Conservation (phyloP, 2,329 filamentous ascomycete genomes). For the Chaetomium sp. region DNA sequence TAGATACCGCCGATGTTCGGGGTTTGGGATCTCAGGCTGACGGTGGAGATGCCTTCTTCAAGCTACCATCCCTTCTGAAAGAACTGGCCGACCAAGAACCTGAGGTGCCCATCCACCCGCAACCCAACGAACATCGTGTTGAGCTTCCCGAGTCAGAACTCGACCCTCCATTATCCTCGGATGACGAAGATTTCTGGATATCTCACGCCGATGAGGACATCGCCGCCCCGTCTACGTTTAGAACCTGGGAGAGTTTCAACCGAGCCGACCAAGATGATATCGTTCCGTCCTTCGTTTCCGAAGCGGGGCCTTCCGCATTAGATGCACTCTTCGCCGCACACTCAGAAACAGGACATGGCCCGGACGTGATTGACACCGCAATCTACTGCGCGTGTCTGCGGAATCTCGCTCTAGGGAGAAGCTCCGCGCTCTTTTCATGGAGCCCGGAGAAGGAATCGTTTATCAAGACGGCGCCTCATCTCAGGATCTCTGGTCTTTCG, state of each 20-base stretch:
- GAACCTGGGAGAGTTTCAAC: constrained; percentile 65
- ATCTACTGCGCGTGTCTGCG: constrained; percentile 53
- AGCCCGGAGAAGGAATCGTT: constrained; percentile 48
- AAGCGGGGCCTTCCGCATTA: constrained; percentile 59
- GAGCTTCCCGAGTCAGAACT: constrained; percentile 3
- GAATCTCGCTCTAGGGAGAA: constrained; percentile 61
- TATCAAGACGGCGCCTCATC: constrained; percentile 36
- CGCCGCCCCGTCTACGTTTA: constrained; percentile 38
- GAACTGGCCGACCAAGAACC: constrained; percentile 9
- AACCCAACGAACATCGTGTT: neutral
- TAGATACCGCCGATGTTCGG: neutral
- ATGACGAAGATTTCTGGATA: constrained; percentile 44
- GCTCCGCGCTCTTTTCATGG: constrained; percentile 65
- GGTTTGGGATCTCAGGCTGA: neutral
- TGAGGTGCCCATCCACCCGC: neutral
- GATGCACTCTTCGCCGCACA: constrained; percentile 52
- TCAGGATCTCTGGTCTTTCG: constrained; percentile 53
- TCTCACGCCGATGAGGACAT: constrained; percentile 28
- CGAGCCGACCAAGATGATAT: constrained; percentile 33
- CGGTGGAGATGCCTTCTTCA: constrained; percentile 37
- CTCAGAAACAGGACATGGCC: constrained; percentile 31
- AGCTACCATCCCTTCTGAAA: constrained; percentile 30
- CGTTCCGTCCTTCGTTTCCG: constrained; percentile 53
- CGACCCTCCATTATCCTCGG: neutral
- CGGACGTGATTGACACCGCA: constrained; percentile 40